Evolutionary conservation across 352 stramenopile species (phyloP).

Genomic region (Pythium grandisporangium): DNA sequence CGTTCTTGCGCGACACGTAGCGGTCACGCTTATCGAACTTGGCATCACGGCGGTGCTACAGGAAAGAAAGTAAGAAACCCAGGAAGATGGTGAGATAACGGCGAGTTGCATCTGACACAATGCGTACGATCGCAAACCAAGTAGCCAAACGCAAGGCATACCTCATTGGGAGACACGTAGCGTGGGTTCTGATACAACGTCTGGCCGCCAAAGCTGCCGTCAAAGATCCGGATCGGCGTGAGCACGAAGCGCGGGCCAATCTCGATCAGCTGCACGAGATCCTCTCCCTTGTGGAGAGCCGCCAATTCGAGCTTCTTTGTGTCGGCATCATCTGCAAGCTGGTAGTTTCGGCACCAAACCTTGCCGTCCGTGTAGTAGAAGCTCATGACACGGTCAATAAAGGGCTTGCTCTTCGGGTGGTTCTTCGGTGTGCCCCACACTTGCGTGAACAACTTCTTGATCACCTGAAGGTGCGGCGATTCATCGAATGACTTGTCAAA

Average conservation of each 20-base stretch:
- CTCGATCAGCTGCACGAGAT: constrained; percentile 96
- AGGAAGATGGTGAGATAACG: background rate
- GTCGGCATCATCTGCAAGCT: constrained; percentile 78
- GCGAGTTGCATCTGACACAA: background rate
- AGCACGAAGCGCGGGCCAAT: constrained; percentile 99
- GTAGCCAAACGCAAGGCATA: constrained; percentile 15
- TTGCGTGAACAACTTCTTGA: constrained; percentile 96
- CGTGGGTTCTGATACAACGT: constrained; percentile 97
- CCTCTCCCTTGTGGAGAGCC: constrained; percentile 75
- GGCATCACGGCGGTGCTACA: constrained; percentile 55
- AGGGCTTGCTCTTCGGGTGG: constrained; percentile 99
- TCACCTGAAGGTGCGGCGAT: constrained; percentile 88
- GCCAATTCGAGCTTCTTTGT: constrained; percentile 89
- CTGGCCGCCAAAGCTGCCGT: constrained; percentile 96
- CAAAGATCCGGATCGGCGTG: constrained; percentile 98
- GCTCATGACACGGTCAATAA: constrained; percentile 98
- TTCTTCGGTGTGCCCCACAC: constrained; percentile 94
- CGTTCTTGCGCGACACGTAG: constrained; percentile 89
- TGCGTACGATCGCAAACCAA: background rate
- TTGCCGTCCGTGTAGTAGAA: constrained; percentile 92
- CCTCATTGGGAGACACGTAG: constrained; percentile 96
- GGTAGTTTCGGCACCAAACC: constrained; percentile 99
- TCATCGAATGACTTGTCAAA: constrained; percentile 95
- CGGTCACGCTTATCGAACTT: constrained; percentile 91
- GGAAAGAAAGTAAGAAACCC: background rate